Evolutionary conservation across 2,329 filamentous ascomycete species (phyloP), one percentile per base, ranked within the genome.

Genomic region (Monilinia aucupariae): DNA sequence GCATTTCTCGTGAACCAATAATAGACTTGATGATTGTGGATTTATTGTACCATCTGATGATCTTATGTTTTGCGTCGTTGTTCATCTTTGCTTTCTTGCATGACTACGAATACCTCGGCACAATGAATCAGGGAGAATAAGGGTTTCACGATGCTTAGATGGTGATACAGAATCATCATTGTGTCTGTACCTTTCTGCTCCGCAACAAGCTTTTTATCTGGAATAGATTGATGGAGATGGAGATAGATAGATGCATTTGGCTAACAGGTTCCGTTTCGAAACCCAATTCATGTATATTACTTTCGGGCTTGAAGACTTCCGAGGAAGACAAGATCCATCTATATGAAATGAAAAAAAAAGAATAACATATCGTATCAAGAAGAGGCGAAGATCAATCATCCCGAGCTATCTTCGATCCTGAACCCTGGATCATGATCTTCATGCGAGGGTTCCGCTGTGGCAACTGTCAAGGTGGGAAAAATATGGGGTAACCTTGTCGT

Each of bases 171-270:
- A 27, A 4, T 12, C 34, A 41, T 39, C 32, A 54, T 25, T 4
- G 22, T 5, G 45, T 25, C 12, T 49, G 1, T 3, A 32, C 32
- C 27, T 32, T 32, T 27, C 10, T 8, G 12, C 27, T 54, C 25
- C 20, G 34, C 34, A 45, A 20, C 10, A 22, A 10, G 43, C 20
- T n/a, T n/a, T n/a, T n/a, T 20, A n/a, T 7, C 25, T n/a, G 27
- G 2, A 43, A 34, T 45, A 43, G 32, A 20, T 54, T 25, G 51
- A 12, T 25, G 5, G 22, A n/a, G n/a, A n/a, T n/a, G n/a, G n/a
- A n/a, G n/a, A n/a, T n/a, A n/a, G n/a, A n/a, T n/a, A 27, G 15
- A 54, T 39, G 51, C 51, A 34, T 41, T 54, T 54, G 34, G 51
- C 34, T 17, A 17, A 41, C n/a, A n/a, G 15, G 10, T 54, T 13